Conservation (phyloP, 2,329 filamentous ascomycete genomes). For the Fusarium sp. region DNA sequence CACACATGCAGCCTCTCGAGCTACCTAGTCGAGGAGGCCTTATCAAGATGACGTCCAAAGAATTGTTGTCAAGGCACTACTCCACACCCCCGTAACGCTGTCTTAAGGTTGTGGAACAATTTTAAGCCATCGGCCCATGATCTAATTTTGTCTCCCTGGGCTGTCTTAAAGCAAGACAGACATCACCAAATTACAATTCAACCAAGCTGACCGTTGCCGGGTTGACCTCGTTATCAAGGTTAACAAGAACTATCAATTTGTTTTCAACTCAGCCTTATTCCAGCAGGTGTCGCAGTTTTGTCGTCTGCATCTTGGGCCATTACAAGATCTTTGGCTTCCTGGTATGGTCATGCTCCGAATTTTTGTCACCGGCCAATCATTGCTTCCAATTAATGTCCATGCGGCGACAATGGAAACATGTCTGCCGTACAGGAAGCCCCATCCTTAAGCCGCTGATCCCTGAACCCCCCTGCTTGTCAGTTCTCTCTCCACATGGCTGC, state of each 20-base stretch:
- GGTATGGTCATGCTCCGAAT: constrained; percentile 37
- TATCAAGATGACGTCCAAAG: constrained; percentile 19
- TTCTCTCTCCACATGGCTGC: constrained; percentile 46
- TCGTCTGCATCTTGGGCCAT: constrained; percentile 31
- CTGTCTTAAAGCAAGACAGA: background rate
- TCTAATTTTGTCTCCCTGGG: constrained; percentile 17
- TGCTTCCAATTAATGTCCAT: constrained; percentile 33
- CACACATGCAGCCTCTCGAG: constrained; percentile 2
- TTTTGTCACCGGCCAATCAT: constrained; percentile 43
- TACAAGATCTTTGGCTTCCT: constrained; percentile 36
- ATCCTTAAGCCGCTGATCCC: constrained; percentile 45
- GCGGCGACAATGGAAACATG: constrained; percentile 51
- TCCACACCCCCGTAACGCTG: constrained; percentile 34
- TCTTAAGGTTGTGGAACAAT: constrained; percentile 36
- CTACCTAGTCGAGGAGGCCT: constrained; percentile 16
- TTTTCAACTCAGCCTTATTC: constrained; percentile 12
- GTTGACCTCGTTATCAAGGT: background rate
- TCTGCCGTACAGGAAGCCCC: constrained; percentile 47
- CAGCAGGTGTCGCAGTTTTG: constrained; percentile 10
- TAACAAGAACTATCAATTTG: background rate
- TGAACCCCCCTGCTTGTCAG: constrained; percentile 45
- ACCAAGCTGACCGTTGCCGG: background rate
- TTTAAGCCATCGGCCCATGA: constrained; percentile 23
- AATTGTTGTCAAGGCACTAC: constrained; percentile 19
- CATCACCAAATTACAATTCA: background rate